Percentiles rank a stretch among this genome's conserved stretches.
Evolutionary conservation across 2,329 filamentous ascomycete genomes (phyloP).

Genomic region (Coniochaeta sp.): DNA sequence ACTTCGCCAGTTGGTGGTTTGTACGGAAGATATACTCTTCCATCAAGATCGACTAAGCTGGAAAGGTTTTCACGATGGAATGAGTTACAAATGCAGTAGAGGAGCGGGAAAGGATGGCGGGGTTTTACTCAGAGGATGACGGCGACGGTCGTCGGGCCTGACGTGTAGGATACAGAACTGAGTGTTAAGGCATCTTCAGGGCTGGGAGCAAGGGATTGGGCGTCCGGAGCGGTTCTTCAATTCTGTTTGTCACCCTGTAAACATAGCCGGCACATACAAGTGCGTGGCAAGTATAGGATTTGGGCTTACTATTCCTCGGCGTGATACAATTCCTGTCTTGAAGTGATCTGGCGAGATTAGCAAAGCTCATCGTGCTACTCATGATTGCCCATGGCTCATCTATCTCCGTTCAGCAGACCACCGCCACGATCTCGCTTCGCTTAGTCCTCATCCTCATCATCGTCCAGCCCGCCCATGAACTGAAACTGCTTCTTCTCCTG

Average conservation of each 20-base stretch:
- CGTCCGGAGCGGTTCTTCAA: background rate
- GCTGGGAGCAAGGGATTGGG: background rate
- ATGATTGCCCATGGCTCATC: background rate
- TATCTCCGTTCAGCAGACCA: background rate
- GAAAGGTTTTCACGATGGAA: background rate
- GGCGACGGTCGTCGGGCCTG: background rate
- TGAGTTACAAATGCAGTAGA: background rate
- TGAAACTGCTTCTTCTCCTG: constrained; percentile 46
- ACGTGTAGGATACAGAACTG: background rate
- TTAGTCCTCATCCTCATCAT: constrained; percentile 40
- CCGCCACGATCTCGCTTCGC: constrained; percentile 19
- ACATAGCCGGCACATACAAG: background rate
- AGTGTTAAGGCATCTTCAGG: background rate
- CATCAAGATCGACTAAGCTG: constrained; percentile 85
- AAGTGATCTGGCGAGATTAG: background rate
- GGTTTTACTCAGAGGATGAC: background rate
- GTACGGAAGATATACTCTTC: constrained; percentile 89
- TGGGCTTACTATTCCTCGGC: background rate
- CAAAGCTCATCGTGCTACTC: background rate
- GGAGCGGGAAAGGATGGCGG: background rate
- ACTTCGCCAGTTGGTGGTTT: constrained; percentile 91
- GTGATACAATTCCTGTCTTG: background rate
- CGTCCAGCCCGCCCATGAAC: constrained; percentile 40
- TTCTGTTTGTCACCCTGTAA: background rate
- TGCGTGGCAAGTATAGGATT: background rate